Percentiles rank a stretch among this genome's conserved stretches.
Evolutionary conservation across 2,329 filamentous ascomycete species (phyloP).

Genomic region (Aspergillus arachidicola): DNA sequence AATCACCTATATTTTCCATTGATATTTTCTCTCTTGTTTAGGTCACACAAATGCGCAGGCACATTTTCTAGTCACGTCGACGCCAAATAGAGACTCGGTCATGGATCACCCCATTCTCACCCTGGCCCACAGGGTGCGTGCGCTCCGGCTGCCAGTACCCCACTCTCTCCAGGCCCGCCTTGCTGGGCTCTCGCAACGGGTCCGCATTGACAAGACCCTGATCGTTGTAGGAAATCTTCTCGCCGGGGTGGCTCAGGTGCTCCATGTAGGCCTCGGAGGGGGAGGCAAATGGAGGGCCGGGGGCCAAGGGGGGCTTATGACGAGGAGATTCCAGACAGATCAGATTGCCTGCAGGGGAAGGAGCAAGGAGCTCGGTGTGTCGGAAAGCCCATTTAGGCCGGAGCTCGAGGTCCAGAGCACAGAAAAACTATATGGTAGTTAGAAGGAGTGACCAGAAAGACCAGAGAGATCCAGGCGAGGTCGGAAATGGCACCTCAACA

Average conservation of each 20-base stretch:
- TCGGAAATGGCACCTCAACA: conserved; percentile 5
- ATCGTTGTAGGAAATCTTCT: conserved; percentile 63
- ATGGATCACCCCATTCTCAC: conserved; percentile 40
- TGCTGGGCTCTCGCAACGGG: conserved; percentile 47
- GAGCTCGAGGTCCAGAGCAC: conserved; percentile 56
- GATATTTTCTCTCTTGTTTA: background rate
- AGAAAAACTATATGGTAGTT: conserved; percentile 56
- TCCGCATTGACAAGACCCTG: conserved; percentile 53
- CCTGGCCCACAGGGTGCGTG: conserved; percentile 58
- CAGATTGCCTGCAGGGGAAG: conserved; percentile 49
- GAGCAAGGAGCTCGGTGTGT: conserved; percentile 56
- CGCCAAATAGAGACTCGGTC: conserved; percentile 48
- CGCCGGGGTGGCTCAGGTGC: conserved; percentile 70
- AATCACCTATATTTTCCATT: background rate
- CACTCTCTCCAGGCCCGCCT: conserved; percentile 46
- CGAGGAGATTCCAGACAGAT: conserved; percentile 77
- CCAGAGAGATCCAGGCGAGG: background rate
- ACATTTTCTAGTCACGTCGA: conserved; percentile 32
- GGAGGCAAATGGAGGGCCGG: conserved; percentile 74
- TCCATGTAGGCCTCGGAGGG: conserved; percentile 70
- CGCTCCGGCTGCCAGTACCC: conserved; percentile 58
- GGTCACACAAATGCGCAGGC: conserved; percentile 7
- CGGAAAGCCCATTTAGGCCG: conserved; percentile 59
- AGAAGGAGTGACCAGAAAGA: conserved; percentile 2
- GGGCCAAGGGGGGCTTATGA: conserved; percentile 64